Conservation (phyloP, 129 eudicot genomes). For the Centaurea solstitialis region DNA sequence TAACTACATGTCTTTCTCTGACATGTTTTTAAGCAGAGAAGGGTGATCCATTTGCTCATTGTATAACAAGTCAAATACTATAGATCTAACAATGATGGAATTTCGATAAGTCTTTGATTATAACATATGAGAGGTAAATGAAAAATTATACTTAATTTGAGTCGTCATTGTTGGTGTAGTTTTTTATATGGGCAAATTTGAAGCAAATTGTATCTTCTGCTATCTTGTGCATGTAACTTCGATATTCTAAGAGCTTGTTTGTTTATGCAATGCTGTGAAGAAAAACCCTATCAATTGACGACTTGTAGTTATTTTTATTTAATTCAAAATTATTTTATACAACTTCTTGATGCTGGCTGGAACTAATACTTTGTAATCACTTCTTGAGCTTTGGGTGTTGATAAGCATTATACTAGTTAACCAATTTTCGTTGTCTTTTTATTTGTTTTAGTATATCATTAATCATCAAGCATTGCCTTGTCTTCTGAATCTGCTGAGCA, state of each 20-base stretch:
- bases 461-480: slow-evolving; percentile 65
- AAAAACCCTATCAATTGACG: background rate
- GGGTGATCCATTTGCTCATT: too few relatives aligned
- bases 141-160: background rate
- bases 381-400: background rate
- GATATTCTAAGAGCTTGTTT: background rate
- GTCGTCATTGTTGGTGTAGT: background rate
- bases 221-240: background rate
- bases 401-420: background rate
- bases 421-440: background rate
- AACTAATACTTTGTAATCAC: background rate
- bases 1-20: too few relatives aligned
- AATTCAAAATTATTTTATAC: background rate
- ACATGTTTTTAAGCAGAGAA: too few relatives aligned
- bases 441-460: slow-evolving; percentile 52
- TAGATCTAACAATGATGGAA: background rate
- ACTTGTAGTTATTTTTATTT: background rate
- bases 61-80: too few relatives aligned
- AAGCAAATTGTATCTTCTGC: background rate
- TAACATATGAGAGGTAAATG: background rate
- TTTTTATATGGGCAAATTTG: background rate
- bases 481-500: slow-evolving; percentile 60
- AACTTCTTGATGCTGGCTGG: background rate
- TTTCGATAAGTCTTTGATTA: background rate
- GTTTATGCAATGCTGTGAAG: background rate